Conservation (phyloP, 2,329 filamentous ascomycete species). For the Cryphonectria naterciae region DNA sequence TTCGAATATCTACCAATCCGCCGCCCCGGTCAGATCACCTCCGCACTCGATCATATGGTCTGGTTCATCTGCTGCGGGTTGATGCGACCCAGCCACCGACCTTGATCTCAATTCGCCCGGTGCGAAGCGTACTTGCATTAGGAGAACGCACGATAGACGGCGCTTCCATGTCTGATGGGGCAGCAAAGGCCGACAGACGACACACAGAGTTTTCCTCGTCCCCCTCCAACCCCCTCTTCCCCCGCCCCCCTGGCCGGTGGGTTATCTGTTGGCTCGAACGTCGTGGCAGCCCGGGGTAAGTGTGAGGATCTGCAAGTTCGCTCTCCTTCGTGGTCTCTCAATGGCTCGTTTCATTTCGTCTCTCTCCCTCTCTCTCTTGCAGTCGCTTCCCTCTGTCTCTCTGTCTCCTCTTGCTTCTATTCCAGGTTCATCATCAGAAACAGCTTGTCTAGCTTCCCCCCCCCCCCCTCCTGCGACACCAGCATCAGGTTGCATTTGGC, state of each 20-base stretch:
- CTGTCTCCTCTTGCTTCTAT: neutral
- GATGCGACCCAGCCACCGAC: conserved; percentile 16
- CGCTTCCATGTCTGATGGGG: neutral
- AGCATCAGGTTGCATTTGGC: neutral
- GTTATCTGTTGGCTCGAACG: neutral
- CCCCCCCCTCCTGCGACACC: neutral
- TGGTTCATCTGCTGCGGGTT: conserved; percentile 20
- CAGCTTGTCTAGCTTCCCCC: neutral
- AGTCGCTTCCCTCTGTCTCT: neutral
- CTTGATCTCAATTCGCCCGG: conserved; percentile 25
- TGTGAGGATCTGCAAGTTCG: conserved; percentile 12
- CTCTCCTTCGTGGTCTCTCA: neutral
- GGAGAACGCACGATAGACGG: conserved; percentile 22
- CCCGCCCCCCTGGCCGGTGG: neutral
- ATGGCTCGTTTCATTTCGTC: neutral
- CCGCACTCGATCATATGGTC: neutral
- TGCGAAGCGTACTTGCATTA: conserved; percentile 23
- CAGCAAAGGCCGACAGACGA: neutral
- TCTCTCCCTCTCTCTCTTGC: neutral
- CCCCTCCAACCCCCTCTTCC: too few species aligned
- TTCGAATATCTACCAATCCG: conserved; percentile 1
- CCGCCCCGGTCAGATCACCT: neutral
- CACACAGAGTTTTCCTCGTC: neutral
- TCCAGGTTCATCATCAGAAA: neutral
- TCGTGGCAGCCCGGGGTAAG: conserved; percentile 2